A percentile compares a stretch with the other conserved stretches of the same genome.
These are phyloP conservation scores for Phyllosticta citribraziliensis DNA, from an alignment of 2,329 filamentous ascomycete species.

Conservation along the genomic window DNA sequence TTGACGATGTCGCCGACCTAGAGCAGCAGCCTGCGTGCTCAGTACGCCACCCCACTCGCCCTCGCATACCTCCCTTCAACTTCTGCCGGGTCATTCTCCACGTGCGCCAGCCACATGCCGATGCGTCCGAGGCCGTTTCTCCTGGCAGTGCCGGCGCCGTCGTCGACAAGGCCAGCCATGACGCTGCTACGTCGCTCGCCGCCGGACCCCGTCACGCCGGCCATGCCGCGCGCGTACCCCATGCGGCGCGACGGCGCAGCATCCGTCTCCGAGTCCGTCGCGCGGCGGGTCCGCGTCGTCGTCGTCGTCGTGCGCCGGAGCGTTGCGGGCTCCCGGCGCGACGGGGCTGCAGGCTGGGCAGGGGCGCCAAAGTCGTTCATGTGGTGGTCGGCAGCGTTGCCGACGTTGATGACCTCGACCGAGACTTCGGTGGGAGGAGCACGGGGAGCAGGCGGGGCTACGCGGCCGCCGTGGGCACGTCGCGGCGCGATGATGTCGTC, in stretches of 20 bases:
- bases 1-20: neutral
- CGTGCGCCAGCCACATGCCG: conserved; percentile 29
- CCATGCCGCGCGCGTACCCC: neutral
- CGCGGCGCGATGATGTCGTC: neutral
- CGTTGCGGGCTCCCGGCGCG: conserved; percentile 35
- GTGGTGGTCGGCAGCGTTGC: conserved; percentile 47
- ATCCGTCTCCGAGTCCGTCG: neutral
- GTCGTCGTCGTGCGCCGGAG: conserved; percentile 13
- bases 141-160: conserved; percentile 16
- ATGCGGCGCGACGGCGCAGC: neutral
- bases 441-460: conserved; percentile 1
- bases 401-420: conserved; percentile 39
- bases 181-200: conserved; percentile 16
- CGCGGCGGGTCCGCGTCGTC: conserved; percentile 17
- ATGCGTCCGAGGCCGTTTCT: conserved; percentile 27
- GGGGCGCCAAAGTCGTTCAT: conserved; percentile 42
- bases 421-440: conserved; percentile 15
- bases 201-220: neutral
- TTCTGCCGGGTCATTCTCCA: conserved; percentile 26
- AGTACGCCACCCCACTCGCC: neutral
- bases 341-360: neutral
- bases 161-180: conserved; percentile 29
- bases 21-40: neutral
- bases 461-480: conserved; percentile 21
- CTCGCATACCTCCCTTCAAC: conserved; percentile 15